Base-by-base conservation (phyloP, 257 asterid genomes). In the Leonotis leonurus region DNA sequence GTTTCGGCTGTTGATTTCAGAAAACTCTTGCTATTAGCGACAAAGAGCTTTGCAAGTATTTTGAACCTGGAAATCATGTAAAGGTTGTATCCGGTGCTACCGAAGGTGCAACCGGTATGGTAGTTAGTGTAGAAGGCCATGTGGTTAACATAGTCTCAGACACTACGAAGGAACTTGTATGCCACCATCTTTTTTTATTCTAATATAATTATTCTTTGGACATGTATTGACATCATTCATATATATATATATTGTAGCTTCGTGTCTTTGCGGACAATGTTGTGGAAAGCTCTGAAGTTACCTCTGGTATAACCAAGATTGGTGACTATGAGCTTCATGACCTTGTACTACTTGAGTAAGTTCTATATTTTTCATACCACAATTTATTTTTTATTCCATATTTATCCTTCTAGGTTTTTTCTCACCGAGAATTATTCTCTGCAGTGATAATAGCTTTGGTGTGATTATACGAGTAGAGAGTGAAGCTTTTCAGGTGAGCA, bases 21-120 rank as follows among this genome's bases (percentile, higher is more conserved):
- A 80, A 71, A 76, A 89, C 99, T 66, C 89, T 92, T 56, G 89
- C 93, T 58, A 75, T 92, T 57, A 71, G 78, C 39, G 95, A 89
- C 54, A 89, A 75, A 64, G 97, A 83, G 73, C 89, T 92, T 11
- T 92, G 96, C 85, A 92, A 89, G 75, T 92, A 86, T 71, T 92
- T 89, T 65, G 93, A 92, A 57, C 87, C 85, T 48, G 99, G 97
- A 75, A 84, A 92, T 75, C 99, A 86, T 60, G 96, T 92, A 17
- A 92, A 89, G 75, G 93, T 92, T 67, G 94, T 81, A 30, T 68
- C 97, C 64, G 99, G 99, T 62, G 84, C 94, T 45, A 73, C 83
- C 3, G 97, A 89, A 77, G 99, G 99, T 76, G 95, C 94, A 12
- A 92, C 97, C 41, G 97, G 99, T 30, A 89, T 89, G 96, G 99